Evolutionary conservation across 768 basidiomycete genomes (phyloP).

Genomic region (Suillus variegatus): DNA sequence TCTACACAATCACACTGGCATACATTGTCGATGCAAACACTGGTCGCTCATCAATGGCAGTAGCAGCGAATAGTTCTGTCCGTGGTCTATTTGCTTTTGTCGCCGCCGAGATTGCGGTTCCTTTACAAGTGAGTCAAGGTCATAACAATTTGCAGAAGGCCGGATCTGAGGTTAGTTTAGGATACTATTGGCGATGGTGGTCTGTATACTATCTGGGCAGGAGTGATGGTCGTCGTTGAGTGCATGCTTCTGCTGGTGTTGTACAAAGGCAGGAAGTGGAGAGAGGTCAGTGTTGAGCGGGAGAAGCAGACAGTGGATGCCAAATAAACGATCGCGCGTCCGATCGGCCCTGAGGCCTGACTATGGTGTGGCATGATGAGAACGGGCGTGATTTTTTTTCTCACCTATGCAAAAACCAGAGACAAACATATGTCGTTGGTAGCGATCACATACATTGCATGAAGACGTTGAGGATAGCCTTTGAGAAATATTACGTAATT

Average conservation of each 20-base stretch:
- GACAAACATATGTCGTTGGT: no score
- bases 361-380: no score
- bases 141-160: background rate
- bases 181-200: conserved; percentile 28
- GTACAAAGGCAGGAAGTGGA: conserved; percentile 61
- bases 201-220: conserved; percentile 43
- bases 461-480: no score
- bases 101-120: conserved; percentile 73
- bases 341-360: background rate
- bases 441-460: no score
- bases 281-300: conserved; percentile 46
- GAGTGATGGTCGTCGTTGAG: conserved; percentile 53
- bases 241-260: conserved; percentile 57
- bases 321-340: background rate
- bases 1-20: conserved; percentile 70
- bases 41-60: conserved; percentile 77
- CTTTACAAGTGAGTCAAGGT: conserved; percentile 48
- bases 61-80: conserved; percentile 75
- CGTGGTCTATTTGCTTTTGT: conserved; percentile 71
- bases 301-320: conserved; percentile 32
- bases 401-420: no score
- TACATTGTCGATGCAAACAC: conserved; percentile 87
- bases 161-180: background rate
- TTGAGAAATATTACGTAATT: no score
- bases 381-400: no score